Evolutionary conservation across 768 basidiomycete species (phyloP).

Genomic region (Trametes sanguinea): DNA sequence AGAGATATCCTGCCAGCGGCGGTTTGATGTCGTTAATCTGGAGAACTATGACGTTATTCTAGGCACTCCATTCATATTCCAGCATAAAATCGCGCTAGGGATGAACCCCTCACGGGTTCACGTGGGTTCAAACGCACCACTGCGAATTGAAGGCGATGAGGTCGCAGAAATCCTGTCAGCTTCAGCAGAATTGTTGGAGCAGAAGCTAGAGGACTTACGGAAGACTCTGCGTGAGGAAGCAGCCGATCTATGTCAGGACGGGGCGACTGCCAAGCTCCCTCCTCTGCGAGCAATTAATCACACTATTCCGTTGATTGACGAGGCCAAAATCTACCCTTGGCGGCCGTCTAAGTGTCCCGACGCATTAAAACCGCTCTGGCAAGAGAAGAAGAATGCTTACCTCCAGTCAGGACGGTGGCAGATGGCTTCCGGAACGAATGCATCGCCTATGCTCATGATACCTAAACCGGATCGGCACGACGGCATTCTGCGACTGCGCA

Average conservation of each 20-base stretch:
- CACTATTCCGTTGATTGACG: conserved; percentile 25
- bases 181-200: not conserved
- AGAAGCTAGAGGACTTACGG: not conserved
- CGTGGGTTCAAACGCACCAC: not conserved
- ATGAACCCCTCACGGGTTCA: conserved; percentile 11
- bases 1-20: not conserved
- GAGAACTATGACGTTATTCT: conserved; percentile 25
- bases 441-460: conserved; percentile 22
- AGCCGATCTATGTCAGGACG: conserved; percentile 16
- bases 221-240: conserved; percentile 15
- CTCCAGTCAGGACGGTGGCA: conserved; percentile 27
- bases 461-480: conserved; percentile 3
- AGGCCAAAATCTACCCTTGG: conserved; percentile 23
- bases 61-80: conserved; percentile 30
- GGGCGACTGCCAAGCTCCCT: conserved; percentile 11
- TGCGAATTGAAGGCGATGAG: not conserved
- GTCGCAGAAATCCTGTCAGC: not conserved
- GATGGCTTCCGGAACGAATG: conserved; percentile 17
- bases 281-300: conserved; percentile 27
- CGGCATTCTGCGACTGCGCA: not conserved
- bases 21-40: conserved; percentile 13
- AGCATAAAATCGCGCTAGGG: conserved; percentile 7
- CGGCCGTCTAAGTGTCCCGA: conserved; percentile 27
- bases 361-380: conserved; percentile 19
- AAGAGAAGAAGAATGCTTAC: conserved; percentile 26